Evolutionary conservation across 495 filamentous ascomycete genomes (phyloP).

Genomic region (Penicillium coprophilum): DNA sequence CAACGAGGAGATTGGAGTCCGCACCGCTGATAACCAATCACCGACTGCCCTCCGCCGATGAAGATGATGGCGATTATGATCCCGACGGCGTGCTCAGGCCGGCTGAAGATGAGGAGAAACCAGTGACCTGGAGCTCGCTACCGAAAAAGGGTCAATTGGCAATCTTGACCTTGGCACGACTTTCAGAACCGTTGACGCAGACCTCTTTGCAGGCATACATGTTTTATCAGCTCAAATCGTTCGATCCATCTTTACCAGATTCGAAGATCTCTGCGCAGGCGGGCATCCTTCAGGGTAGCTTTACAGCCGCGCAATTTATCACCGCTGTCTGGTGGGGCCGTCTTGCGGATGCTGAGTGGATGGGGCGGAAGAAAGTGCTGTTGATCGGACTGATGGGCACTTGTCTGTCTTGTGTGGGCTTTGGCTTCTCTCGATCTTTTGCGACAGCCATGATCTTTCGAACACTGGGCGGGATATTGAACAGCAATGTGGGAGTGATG

Average conservation of each 20-base stretch:
- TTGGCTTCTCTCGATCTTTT: slow-evolving; percentile 74
- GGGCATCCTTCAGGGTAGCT: slow-evolving; percentile 71
- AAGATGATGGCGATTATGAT: slow-evolving; percentile 21
- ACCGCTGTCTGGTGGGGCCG: slow-evolving; percentile 81
- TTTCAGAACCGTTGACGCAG: slow-evolving; percentile 78
- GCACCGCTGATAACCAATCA: slow-evolving; percentile 20
- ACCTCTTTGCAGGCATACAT: slow-evolving; percentile 74
- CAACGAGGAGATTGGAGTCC: slow-evolving; percentile 14
- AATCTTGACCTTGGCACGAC: slow-evolving; percentile 68
- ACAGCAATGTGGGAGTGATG: slow-evolving; percentile 82
- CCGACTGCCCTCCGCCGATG: slow-evolving; percentile 21
- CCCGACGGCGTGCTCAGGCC: slow-evolving; percentile 12
- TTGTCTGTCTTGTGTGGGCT: slow-evolving; percentile 69
- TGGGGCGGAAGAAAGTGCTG: slow-evolving; percentile 75
- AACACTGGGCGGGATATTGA: slow-evolving; percentile 70
- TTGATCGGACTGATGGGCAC: slow-evolving; percentile 74
- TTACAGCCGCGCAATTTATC: slow-evolving; percentile 74
- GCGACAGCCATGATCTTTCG: slow-evolving; percentile 67
- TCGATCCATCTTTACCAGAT: slow-evolving; percentile 60
- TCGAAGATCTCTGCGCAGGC: slow-evolving; percentile 73
- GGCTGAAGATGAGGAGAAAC: slow-evolving; percentile 31
- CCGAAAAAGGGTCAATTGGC: slow-evolving; percentile 73
- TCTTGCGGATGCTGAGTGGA: slow-evolving; percentile 64
- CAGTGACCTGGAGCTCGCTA: slow-evolving; percentile 66
- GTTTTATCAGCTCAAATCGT: slow-evolving; percentile 71